These are phyloP conservation scores for Heimioporus sp. DNA, from an alignment of 768 basidiomycete genomes.

Conservation along the genomic window DNA sequence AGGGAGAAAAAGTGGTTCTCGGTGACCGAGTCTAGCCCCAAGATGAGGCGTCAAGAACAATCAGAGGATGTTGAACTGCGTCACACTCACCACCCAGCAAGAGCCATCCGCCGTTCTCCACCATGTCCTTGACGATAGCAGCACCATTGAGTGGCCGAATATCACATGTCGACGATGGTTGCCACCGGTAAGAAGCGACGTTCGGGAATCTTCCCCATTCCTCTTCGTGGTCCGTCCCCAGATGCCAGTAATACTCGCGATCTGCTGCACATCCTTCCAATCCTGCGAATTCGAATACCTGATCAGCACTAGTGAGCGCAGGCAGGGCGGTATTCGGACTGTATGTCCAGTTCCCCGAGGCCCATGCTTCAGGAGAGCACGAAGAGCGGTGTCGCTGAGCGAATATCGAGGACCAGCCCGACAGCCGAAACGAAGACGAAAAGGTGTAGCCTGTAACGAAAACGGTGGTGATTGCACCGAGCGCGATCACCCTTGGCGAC, in stretches of 20 bases:
- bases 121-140: slow-evolving; percentile 52
- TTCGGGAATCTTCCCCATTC: slow-evolving; percentile 53
- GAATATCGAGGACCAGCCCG: slow-evolving; percentile 26
- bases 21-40: slow-evolving; percentile 55
- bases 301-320: slow-evolving; percentile 37
- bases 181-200: slow-evolving; percentile 54
- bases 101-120: slow-evolving; percentile 70
- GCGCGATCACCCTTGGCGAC: slow-evolving; percentile 21
- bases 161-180: slow-evolving; percentile 44
- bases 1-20: slow-evolving; percentile 76
- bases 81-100: slow-evolving; percentile 53
- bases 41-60: background rate
- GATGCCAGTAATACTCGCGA: slow-evolving; percentile 63
- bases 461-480: slow-evolving; percentile 28
- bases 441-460: slow-evolving; percentile 28
- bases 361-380: slow-evolving; percentile 37
- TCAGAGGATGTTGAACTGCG: background rate
- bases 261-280: slow-evolving; percentile 61
- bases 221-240: slow-evolving; percentile 48
- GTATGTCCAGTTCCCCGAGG: slow-evolving; percentile 41
- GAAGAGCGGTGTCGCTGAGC: slow-evolving; percentile 23
- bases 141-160: slow-evolving; percentile 40
- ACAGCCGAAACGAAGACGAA: slow-evolving; percentile 19
- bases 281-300: slow-evolving; percentile 53
- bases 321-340: slow-evolving; percentile 34